These are phyloP conservation scores for Elasticomyces elasticus DNA, from an alignment of 495 filamentous ascomycete species.

Conservation along the genomic window DNA sequence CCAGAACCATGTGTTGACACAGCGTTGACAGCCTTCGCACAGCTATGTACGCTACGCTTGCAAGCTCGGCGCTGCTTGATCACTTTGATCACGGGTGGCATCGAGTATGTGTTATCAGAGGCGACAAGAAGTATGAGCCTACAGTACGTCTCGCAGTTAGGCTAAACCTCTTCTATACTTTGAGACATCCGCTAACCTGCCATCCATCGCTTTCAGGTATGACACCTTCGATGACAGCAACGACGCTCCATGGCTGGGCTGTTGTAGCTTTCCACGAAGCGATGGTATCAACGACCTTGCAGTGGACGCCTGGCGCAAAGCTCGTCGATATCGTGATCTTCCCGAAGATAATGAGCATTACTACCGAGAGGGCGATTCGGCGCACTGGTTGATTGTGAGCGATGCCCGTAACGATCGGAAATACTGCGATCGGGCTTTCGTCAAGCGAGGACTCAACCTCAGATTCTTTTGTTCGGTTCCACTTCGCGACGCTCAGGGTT, in stretches of 20 bases:
- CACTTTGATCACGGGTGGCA: constrained; percentile 29
- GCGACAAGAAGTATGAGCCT: constrained; percentile 22
- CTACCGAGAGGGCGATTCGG: constrained; percentile 1
- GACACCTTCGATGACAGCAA: constrained; percentile 10
- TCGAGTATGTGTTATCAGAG: constrained; percentile 37
- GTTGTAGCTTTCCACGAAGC: constrained; percentile 6
- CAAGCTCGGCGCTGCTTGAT: constrained; percentile 33
- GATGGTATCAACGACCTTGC: constrained; percentile 7
- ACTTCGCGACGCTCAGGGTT: constrained; percentile 6
- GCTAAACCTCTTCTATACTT: no score
- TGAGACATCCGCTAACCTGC: not conserved
- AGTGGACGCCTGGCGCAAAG: constrained; percentile 3
- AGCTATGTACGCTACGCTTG: constrained; percentile 36
- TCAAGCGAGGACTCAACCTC: constrained; percentile 1
- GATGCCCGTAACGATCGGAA: not conserved
- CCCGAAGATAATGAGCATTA: not conserved
- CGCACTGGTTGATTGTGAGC: constrained; percentile 6
- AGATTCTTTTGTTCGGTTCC: constrained; percentile 18
- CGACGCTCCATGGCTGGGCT: constrained; percentile 27
- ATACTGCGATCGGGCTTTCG: constrained; percentile 1
- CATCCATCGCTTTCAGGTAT: not conserved
- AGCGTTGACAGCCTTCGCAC: constrained; percentile 36
- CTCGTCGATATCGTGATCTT: not conserved
- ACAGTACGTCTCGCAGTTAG: constrained; percentile 1
- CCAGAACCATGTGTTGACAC: constrained; percentile 3